A percentile compares a stretch with the other conserved stretches of the same genome.
phyloP scores from a whole-genome alignment of 768 basidiomycete genomes.

The Lentinula raphanica region DNA sequence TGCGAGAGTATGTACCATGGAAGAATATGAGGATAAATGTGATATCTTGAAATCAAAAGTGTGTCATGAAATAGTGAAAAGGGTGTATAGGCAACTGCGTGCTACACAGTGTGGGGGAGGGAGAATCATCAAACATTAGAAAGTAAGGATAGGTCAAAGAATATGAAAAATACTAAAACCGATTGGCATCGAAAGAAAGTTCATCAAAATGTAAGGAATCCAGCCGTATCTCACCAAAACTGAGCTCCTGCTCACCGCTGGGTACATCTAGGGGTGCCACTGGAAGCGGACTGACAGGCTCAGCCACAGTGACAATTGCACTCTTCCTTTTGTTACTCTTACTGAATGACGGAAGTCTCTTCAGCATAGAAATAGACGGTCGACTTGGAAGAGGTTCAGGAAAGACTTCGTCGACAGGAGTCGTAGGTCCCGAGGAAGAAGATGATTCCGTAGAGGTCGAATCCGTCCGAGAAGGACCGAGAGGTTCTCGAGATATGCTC shows the following conservation, averaged over 20 bases:
- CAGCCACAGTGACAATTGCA: not conserved
- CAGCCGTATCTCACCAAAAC: conserved; percentile 38
- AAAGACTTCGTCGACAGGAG: conserved; percentile 7
- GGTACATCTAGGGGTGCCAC: not conserved
- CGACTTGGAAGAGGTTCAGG: not conserved
- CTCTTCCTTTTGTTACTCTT: not conserved
- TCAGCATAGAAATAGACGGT: conserved; percentile 1
- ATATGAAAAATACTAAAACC: conserved; percentile 20
- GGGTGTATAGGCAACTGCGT: not conserved
- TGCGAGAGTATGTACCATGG: not conserved
- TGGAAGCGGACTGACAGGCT: not conserved
- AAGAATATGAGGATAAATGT: not conserved
- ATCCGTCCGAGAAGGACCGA: conserved; percentile 16
- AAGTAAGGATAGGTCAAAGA: not conserved
- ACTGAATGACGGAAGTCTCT: conserved; percentile 6
- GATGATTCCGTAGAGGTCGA: conserved; percentile 8
- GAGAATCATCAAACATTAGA: not conserved
- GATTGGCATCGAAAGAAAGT: conserved; percentile 37
- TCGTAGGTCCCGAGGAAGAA: conserved; percentile 5
- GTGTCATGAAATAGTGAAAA: not conserved
- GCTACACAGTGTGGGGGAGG: not conserved
- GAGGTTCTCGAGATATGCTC: conserved; percentile 20
- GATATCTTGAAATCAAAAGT: not conserved
- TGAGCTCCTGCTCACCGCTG: conserved; percentile 20
- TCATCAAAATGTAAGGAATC: conserved; percentile 49